phyloP scores from a whole-genome alignment of 2,329 filamentous ascomycete genomes.

The Colletotrichum eremochloae region DNA sequence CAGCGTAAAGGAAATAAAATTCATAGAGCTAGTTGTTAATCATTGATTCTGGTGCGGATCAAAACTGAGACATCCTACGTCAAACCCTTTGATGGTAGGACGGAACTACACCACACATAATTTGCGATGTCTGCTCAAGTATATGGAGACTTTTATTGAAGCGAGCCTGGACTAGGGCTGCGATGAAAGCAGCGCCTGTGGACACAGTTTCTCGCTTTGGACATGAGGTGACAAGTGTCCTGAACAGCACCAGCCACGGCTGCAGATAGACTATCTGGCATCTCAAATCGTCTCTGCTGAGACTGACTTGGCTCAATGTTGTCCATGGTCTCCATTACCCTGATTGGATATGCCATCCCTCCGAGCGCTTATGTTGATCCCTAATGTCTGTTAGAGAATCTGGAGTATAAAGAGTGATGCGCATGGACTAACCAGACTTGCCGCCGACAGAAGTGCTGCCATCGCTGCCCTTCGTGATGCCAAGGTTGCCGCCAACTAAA shows the following conservation, averaged over 20 bases:
- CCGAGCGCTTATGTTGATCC: constrained; percentile 33
- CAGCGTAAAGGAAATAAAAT: background rate
- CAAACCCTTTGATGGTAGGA: background rate
- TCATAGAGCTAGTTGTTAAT: background rate
- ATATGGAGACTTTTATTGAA: too few relatives aligned
- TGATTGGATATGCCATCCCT: constrained; percentile 2
- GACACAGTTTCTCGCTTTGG: background rate
- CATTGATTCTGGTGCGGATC: background rate
- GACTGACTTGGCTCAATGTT: constrained; percentile 8
- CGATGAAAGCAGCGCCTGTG: background rate
- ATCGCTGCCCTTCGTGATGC: constrained; percentile 38
- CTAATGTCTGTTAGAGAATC: background rate
- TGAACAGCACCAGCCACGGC: background rate
- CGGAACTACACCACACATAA: too few relatives aligned
- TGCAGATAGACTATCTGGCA: background rate
- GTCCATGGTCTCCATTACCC: background rate
- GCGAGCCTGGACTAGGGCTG: background rate
- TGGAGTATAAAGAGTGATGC: too few relatives aligned
- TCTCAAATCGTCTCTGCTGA: background rate
- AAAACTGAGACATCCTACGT: too few relatives aligned
- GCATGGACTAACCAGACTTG: constrained; percentile 24
- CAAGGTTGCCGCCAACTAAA: constrained; percentile 32
- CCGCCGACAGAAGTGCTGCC: constrained; percentile 37
- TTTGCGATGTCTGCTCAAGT: too few relatives aligned
- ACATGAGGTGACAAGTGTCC: background rate